Conservation (phyloP, 257 asterid species). For the Solanum paucissectum region DNA sequence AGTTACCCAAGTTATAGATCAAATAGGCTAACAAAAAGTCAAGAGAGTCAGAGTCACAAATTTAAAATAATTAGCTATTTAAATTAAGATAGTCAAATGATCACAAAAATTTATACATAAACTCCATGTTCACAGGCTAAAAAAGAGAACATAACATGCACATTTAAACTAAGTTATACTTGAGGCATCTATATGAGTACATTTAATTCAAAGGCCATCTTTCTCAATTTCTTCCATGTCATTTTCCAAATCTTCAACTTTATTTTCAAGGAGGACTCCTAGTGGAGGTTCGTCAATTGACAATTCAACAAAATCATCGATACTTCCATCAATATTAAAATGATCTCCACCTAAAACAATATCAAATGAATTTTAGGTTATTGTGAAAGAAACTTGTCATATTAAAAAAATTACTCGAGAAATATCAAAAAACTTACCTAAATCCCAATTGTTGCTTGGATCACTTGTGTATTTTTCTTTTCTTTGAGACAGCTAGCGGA, state of each 20-base stretch:
- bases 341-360: not conserved
- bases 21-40: not conserved
- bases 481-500: not conserved
- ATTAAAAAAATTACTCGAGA: too few species aligned
- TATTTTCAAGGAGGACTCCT: not conserved
- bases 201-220: not conserved
- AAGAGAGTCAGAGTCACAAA: not conserved
- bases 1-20: not conserved
- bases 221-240: not conserved
- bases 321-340: not conserved
- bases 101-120: not conserved
- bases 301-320: not conserved
- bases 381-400: not conserved
- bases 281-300: not conserved
- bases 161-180: not conserved
- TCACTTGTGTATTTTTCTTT: not conserved
- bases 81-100: not conserved
- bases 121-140: not conserved
- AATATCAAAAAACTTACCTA: not conserved
- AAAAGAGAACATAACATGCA: not conserved
- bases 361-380: not conserved
- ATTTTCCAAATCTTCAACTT: not conserved
- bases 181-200: not conserved
- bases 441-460: not conserved
- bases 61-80: not conserved